phyloP scores from a whole-genome alignment of 495 filamentous ascomycete species.

The Filosporella fistucella region DNA sequence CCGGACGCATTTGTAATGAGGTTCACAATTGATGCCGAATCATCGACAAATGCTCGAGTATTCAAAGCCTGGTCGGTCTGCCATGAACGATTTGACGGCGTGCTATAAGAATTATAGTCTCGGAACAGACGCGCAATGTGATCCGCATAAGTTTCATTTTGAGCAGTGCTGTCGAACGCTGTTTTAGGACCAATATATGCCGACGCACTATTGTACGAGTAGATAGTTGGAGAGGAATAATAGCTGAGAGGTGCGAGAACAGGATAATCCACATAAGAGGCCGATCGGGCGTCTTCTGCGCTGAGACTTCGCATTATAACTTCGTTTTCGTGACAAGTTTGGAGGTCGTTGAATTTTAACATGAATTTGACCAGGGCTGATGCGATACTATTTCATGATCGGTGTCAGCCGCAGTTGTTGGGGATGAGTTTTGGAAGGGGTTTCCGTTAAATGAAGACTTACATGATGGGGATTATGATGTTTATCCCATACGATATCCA shows the following conservation, averaged over 20 bases:
- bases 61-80: conserved; percentile 1
- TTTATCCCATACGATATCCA: conserved; percentile 23
- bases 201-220: background rate
- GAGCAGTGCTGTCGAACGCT: conserved; percentile 7
- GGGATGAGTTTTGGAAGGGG: too few species aligned
- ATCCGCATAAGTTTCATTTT: conserved; percentile 9
- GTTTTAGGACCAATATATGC: conserved; percentile 11
- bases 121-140: background rate
- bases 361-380: conserved; percentile 18
- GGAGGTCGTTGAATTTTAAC: conserved; percentile 6
- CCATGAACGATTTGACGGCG: background rate
- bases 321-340: conserved; percentile 15
- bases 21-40: background rate
- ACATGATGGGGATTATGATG: conserved; percentile 21
- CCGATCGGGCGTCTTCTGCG: too few species aligned
- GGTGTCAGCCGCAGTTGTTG: too few species aligned
- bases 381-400: too few species aligned
- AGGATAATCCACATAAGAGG: background rate
- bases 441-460: too few species aligned
- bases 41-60: conserved; percentile 6
- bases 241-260: conserved; percentile 5
- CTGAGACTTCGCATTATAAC: conserved; percentile 4
- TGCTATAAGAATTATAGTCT: too few species aligned
- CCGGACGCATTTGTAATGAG: conserved; percentile 10
- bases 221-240: background rate